A percentile compares a stretch with the other conserved stretches of the same genome.
phyloP scores from a whole-genome alignment of 208 protist species.

The Tritrichomonas musculus region DNA sequence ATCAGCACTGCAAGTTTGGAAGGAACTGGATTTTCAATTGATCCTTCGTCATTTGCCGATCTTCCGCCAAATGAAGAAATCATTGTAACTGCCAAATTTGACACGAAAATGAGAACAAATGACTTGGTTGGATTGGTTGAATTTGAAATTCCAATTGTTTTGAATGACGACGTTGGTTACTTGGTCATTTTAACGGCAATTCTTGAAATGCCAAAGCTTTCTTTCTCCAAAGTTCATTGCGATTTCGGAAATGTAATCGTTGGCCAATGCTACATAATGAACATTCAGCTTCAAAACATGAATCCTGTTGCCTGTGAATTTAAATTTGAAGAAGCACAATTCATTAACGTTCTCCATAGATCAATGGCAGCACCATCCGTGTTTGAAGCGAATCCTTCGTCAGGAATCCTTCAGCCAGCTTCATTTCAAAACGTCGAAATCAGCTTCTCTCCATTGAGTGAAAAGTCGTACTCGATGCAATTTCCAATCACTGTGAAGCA shows the following conservation, averaged over 20 bases:
- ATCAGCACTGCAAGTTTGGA: background rate
- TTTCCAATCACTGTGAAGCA: background rate
- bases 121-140: background rate
- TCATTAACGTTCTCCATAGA: background rate
- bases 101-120: background rate
- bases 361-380: background rate
- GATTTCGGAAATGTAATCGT: conserved; percentile 18
- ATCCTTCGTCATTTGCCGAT: background rate
- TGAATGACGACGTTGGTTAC: background rate
- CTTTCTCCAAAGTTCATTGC: background rate
- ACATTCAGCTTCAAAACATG: background rate
- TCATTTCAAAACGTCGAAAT: background rate
- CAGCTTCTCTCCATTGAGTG: background rate
- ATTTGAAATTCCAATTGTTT: background rate
- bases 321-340: background rate
- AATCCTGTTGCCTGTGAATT: background rate
- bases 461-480: conserved; percentile 29
- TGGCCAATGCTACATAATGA: background rate
- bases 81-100: background rate
- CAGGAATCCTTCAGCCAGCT: background rate
- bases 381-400: background rate
- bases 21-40: background rate
- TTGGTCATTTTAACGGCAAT: background rate
- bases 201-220: background rate
- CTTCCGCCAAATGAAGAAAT: background rate